Conservation (phyloP, 192 early-diverging fungal genomes). For the Chytriomyces confervae region DNA sequence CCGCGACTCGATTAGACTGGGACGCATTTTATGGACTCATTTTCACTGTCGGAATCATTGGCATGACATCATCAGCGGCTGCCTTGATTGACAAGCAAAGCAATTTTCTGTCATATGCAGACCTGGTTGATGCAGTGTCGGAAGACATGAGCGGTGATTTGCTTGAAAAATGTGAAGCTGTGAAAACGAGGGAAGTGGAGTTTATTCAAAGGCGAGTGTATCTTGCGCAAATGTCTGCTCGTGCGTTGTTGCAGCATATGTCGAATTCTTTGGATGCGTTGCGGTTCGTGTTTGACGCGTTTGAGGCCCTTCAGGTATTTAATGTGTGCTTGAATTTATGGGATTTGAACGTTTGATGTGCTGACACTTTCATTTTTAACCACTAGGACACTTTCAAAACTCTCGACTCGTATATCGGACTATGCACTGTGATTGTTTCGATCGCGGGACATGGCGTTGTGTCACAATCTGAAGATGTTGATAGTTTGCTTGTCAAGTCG, state of each 20-base stretch:
- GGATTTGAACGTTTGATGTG: neutral
- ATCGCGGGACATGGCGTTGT: neutral
- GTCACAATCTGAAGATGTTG: neutral
- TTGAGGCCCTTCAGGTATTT: neutral
- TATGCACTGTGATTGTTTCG: neutral
- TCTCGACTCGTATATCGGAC: slow-evolving; percentile 9
- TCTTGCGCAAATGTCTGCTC: neutral
- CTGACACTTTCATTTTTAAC: neutral
- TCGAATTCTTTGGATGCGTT: neutral
- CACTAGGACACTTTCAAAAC: neutral
- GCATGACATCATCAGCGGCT: neutral
- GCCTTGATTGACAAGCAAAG: neutral
- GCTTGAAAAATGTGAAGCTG: neutral
- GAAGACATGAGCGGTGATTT: neutral
- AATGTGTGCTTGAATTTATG: neutral
- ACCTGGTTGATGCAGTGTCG: too few species aligned
- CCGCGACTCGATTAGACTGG: neutral
- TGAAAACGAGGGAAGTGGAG: neutral
- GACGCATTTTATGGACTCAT: slow-evolving; percentile 2
- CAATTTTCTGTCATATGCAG: neutral
- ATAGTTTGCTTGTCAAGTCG: neutral
- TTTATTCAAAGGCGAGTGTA: neutral
- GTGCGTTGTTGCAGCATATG: neutral
- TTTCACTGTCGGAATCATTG: slow-evolving; percentile 16
- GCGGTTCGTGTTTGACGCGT: neutral